A percentile compares a stretch with the other conserved stretches of the same genome.
phyloP scores from a whole-genome alignment of 1,284 basidiomycete species.

The Sphaerobolus stellatus region DNA sequence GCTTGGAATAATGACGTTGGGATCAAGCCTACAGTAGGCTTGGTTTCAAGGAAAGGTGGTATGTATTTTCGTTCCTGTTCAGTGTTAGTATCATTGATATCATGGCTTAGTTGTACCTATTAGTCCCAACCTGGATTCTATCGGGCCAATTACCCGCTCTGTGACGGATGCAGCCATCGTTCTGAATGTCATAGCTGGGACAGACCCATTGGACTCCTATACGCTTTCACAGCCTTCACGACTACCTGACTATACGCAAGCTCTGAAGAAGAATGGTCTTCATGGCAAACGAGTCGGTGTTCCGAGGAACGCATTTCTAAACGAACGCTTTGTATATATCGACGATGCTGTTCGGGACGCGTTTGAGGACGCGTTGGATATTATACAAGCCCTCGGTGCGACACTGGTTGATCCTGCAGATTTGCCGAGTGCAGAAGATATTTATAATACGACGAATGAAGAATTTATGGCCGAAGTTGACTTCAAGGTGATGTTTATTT shows the following conservation, averaged over 20 bases:
- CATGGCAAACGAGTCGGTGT: conserved; percentile 61
- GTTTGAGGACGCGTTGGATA: conserved; percentile 51
- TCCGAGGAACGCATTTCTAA: conserved; percentile 46
- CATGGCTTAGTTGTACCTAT: conserved; percentile 52
- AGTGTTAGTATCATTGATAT: not conserved
- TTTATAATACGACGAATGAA: conserved; percentile 51
- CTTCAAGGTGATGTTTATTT: conserved; percentile 47
- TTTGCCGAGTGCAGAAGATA: conserved; percentile 54
- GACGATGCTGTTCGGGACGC: conserved; percentile 44
- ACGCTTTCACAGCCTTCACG: conserved; percentile 54
- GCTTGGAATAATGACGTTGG: conserved; percentile 56
- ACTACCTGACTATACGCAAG: conserved; percentile 56
- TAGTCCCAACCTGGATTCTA: conserved; percentile 61
- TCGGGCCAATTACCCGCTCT: conserved; percentile 61
- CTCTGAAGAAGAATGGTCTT: conserved; percentile 48
- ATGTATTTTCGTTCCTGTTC: conserved; percentile 11
- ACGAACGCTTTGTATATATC: conserved; percentile 41
- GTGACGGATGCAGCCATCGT: conserved; percentile 60
- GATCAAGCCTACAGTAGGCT: conserved; percentile 60
- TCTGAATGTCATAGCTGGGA: conserved; percentile 59
- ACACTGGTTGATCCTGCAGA: conserved; percentile 63
- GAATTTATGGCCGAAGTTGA: conserved; percentile 52
- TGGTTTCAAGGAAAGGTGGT: conserved; percentile 65
- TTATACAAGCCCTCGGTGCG: conserved; percentile 52
- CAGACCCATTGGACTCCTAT: conserved; percentile 58